Percentiles rank a stretch among this genome's conserved stretches.
Conservation (phyloP, 805 yeast genomes). For the Maudiozyma bulderi region DNA sequence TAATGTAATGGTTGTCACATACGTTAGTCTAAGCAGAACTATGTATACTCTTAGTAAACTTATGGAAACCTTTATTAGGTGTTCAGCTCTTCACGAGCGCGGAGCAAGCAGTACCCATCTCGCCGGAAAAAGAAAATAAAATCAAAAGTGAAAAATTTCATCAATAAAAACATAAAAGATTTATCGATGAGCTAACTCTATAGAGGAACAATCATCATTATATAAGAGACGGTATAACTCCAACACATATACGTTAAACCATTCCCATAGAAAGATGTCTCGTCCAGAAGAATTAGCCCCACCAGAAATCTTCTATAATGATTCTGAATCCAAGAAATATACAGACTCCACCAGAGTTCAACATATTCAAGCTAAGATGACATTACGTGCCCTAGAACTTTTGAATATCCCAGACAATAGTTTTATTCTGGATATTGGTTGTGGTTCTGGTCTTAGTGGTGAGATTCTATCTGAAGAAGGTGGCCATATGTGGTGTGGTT, state of each 20-base stretch:
- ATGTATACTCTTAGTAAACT: too few species aligned
- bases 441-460: constrained; percentile 95
- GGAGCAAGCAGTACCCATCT: too few species aligned
- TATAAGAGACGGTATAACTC: too few species aligned
- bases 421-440: constrained; percentile 81
- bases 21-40: too few species aligned
- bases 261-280: constrained; percentile 45
- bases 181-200: too few species aligned
- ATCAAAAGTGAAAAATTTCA: too few species aligned
- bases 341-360: constrained; percentile 93
- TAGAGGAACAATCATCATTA: too few species aligned
- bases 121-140: too few species aligned
- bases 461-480: constrained; percentile 92
- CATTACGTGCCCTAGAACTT: constrained; percentile 82
- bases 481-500: constrained; percentile 78
- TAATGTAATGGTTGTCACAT: too few species aligned
- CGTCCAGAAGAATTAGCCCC: constrained; percentile 96
- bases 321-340: constrained; percentile 79
- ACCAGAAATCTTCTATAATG: constrained; percentile 91
- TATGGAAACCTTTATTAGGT: too few species aligned
- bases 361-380: constrained; percentile 97
- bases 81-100: too few species aligned
- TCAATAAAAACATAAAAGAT: too few species aligned
- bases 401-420: constrained; percentile 61
- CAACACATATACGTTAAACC: not conserved